Percentiles rank a stretch among this genome's conserved stretches.
Evolutionary conservation across 768 basidiomycete genomes (phyloP).

Genomic region (Agaricus blazei): DNA sequence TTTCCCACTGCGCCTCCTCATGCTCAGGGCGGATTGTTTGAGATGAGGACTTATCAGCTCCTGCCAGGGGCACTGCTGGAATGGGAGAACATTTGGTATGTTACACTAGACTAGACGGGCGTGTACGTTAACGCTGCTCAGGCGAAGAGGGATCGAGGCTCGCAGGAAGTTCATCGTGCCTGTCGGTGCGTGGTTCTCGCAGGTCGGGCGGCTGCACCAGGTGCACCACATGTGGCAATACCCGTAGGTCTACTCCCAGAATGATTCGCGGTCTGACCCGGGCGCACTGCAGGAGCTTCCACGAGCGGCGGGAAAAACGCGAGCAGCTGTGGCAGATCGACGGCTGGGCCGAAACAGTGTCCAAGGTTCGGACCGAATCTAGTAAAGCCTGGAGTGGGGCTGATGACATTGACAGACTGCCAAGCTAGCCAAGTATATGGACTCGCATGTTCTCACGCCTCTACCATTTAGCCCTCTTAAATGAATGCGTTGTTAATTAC

Average conservation of each 20-base stretch:
- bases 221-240: conserved; percentile 99
- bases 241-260: conserved; percentile 47
- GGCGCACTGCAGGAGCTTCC: conserved; percentile 50
- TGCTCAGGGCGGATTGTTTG: conserved; percentile 87
- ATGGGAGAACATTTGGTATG: conserved; percentile 92
- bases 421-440: conserved; percentile 82
- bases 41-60: conserved; percentile 84
- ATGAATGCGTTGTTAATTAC: conserved; percentile 26
- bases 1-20: conserved; percentile 88
- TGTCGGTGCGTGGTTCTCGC: conserved; percentile 90
- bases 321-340: conserved; percentile 93
- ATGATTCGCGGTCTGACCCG: conserved; percentile 7
- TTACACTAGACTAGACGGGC: conserved; percentile 3
- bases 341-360: conserved; percentile 93
- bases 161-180: conserved; percentile 82
- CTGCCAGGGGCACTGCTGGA: conserved; percentile 88
- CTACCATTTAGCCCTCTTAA: conserved; percentile 84
- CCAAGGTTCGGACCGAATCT: conserved; percentile 54
- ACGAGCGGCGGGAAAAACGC: conserved; percentile 75
- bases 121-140: conserved; percentile 21
- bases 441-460: conserved; percentile 76
- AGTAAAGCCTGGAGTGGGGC: conserved; percentile 2
- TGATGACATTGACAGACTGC: conserved; percentile 58
- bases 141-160: conserved; percentile 93
- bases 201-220: conserved; percentile 76